These are phyloP conservation scores for Gastrolobium bilobum DNA, from an alignment of 306 rosid species.

Conservation along the genomic window DNA sequence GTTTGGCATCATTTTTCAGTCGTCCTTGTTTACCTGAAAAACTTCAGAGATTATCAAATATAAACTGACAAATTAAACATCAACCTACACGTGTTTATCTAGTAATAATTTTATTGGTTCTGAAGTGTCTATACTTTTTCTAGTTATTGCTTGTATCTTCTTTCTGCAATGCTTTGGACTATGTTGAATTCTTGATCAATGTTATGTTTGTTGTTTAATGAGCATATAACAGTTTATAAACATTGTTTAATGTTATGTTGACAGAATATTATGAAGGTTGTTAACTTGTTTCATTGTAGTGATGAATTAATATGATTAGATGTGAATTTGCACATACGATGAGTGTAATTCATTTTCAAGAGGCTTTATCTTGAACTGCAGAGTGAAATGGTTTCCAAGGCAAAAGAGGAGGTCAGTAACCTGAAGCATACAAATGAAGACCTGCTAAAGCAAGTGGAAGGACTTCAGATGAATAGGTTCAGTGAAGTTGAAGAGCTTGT, in stretches of 20 bases:
- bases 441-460: constrained; percentile 92
- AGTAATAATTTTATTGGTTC: background rate
- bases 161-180: constrained; percentile 18
- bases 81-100: background rate
- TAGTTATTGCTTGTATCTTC: constrained; percentile 1
- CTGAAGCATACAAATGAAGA: constrained; percentile 87
- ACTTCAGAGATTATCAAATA: constrained; percentile 10
- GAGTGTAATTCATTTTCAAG: constrained; percentile 36
- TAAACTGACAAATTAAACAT: background rate
- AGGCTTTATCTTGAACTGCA: constrained; percentile 52
- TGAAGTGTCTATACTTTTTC: constrained; percentile 7
- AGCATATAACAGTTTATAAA: background rate
- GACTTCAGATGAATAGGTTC: constrained; percentile 89
- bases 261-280: constrained; percentile 19
- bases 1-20: constrained; percentile 14
- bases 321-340: constrained; percentile 11
- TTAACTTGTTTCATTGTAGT: background rate
- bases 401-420: constrained; percentile 68
- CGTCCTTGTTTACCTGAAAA: constrained; percentile 1
- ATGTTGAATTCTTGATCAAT: background rate
- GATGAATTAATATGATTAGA: constrained; percentile 19
- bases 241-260: constrained; percentile 1
- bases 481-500: constrained; percentile 98
- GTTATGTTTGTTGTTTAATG: background rate
- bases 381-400: constrained; percentile 81